These are phyloP conservation scores for Fusarium buharicum DNA, from an alignment of 2,329 filamentous ascomycete genomes.

Conservation along the genomic window DNA sequence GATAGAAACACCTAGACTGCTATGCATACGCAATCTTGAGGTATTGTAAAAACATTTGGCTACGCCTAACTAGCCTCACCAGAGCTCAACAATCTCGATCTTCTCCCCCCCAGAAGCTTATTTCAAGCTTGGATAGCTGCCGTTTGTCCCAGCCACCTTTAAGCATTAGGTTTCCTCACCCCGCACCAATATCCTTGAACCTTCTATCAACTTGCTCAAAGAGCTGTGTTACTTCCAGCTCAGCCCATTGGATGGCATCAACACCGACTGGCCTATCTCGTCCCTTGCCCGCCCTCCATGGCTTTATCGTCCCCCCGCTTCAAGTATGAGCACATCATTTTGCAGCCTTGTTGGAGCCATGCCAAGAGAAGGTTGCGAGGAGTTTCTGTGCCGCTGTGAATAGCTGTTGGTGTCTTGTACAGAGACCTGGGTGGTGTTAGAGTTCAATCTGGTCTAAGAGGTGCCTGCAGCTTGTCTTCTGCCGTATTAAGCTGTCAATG, in stretches of 20 bases:
- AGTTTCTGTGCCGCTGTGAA: conserved; percentile 21
- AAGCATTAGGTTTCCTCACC: conserved; percentile 9
- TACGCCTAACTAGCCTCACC: neutral
- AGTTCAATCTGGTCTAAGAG: conserved; percentile 23
- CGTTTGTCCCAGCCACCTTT: conserved; percentile 13
- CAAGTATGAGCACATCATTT: conserved; percentile 30
- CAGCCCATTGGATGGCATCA: conserved; percentile 33
- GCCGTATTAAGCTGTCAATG: conserved; percentile 25
- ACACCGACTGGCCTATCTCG: conserved; percentile 18
- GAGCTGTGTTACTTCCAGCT: neutral
- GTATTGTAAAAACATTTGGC: too few relatives aligned
- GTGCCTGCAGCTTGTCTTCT: conserved; percentile 23
- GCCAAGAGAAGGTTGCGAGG: conserved; percentile 28
- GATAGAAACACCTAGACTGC: too few relatives aligned
- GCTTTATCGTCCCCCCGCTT: conserved; percentile 36
- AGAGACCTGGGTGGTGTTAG: conserved; percentile 25
- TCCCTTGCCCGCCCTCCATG: conserved; percentile 31
- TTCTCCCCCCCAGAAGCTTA: conserved; percentile 9
- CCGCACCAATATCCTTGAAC: conserved; percentile 25
- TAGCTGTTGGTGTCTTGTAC: conserved; percentile 26
- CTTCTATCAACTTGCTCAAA: conserved; percentile 25
- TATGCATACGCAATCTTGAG: too few relatives aligned
- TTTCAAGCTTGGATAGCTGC: conserved; percentile 3
- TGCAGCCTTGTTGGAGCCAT: conserved; percentile 27
- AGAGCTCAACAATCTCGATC: conserved; percentile 13